Conservation (phyloP, 1,284 basidiomycete species). For the Heterobasidion occidentale region DNA sequence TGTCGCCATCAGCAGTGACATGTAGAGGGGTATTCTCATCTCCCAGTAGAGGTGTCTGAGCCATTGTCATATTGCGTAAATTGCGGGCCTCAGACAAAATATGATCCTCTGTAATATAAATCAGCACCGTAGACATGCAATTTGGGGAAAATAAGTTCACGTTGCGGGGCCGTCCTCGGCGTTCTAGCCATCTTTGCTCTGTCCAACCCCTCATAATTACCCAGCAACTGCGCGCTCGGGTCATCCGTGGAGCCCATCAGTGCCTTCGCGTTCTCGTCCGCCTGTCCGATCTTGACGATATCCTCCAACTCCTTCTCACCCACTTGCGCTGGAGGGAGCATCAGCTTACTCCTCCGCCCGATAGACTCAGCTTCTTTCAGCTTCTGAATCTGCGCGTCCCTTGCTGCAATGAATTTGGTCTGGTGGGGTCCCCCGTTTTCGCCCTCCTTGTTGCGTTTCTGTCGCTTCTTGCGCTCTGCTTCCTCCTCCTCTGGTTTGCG, state of each 20-base stretch:
- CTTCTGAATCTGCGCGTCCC: constrained; percentile 96
- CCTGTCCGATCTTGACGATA: constrained; percentile 97
- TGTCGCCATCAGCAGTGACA: constrained; percentile 60
- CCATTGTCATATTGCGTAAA: constrained; percentile 84
- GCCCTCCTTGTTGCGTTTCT: constrained; percentile 67
- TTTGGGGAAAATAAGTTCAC: constrained; percentile 35
- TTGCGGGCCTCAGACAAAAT: constrained; percentile 94
- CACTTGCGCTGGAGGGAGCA: constrained; percentile 88
- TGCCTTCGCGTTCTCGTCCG: constrained; percentile 82
- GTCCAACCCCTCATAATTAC: constrained; percentile 88
- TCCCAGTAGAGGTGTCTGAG: constrained; percentile 92
- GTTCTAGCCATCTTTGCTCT: constrained; percentile 87
- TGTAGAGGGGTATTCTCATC: constrained; percentile 95
- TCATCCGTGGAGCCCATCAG: constrained; percentile 77
- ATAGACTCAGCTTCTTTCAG: constrained; percentile 96
- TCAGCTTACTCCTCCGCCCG: constrained; percentile 79
- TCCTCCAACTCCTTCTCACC: constrained; percentile 96
- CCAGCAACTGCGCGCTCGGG: constrained; percentile 80
- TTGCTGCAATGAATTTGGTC: constrained; percentile 87
- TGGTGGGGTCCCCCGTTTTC: constrained; percentile 49
- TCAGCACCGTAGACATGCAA: constrained; percentile 3
- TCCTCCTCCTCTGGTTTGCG: constrained; percentile 89
- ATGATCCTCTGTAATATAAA: constrained; percentile 64
- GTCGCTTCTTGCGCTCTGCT: constrained; percentile 79
- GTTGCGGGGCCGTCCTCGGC: constrained; percentile 85